Evolutionary conservation across 805 yeast genomes (phyloP), one percentile per base, ranked within the genome.

Genomic region (Saturnispora serradocipensis): DNA sequence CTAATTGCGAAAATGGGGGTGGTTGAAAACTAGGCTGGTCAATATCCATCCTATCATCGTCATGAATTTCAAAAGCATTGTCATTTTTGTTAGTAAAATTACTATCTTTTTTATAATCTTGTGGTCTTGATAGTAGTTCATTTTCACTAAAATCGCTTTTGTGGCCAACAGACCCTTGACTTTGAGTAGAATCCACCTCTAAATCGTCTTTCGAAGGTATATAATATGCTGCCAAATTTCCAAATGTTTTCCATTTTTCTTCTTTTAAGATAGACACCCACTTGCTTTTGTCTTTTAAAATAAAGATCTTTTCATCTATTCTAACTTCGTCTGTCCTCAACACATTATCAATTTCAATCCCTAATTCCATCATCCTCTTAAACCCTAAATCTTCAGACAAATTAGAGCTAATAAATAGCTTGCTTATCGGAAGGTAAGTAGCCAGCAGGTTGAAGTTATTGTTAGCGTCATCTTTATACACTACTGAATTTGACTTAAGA

Each of bases 231-330:
- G 45, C 34, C n/a, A 55, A 45, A 7, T 39, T 36, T 3, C 57
- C 57, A 8, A 22, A n/a, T 5, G 25, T 46, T 20, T 52, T 39
- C 57, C 57, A 54, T 3, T 44, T 22, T 5, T 40, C 16, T 24
- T 28, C 40, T 15, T 43, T 16, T 10, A 54, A 16, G 8, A 20
- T 20, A 18, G 35, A 15, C 2, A 46, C 20, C 58, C 58, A 55
- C 4, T n/a, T 2, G 2, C 39, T n/a, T 6, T 27, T 11, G 11
- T 28, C 9, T 32, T 42, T 48, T n/a, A 50, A 34, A 3, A 6
- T 30, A 25, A 13, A 13, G 15, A 45, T 9, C 8, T 22, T 35
- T 13, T 39, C 49, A 36, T 48, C 45, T 9, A 54, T 5, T 5
- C n/a, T 20, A 15, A 52, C 43, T 25, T 47, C 36, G 25, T 49